Conservation (phyloP, 148 eudicot species). For the Cornus suecica region DNA sequence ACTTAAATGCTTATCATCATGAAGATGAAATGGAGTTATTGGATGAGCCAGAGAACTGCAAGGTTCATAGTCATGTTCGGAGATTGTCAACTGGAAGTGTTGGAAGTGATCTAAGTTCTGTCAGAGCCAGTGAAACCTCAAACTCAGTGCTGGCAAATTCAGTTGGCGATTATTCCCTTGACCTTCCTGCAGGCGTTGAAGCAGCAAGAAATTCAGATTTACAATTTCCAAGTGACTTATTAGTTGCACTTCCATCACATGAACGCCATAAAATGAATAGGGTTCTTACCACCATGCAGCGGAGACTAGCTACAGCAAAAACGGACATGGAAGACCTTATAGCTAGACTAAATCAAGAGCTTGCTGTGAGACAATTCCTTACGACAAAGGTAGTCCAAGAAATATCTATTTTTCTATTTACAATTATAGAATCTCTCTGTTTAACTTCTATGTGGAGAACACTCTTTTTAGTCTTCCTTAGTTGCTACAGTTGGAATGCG, state of each 20-base stretch:
- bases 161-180: slow-evolving; percentile 32
- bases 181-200: slow-evolving; percentile 39
- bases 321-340: slow-evolving; percentile 93
- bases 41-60: slow-evolving; percentile 32
- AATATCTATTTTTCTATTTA: not conserved
- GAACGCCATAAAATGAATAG: slow-evolving; percentile 69
- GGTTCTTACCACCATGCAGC: slow-evolving; percentile 62
- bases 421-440: not conserved
- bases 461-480: not conserved
- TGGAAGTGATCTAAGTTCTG: slow-evolving; percentile 54
- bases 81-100: slow-evolving; percentile 50
- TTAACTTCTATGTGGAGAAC: not conserved
- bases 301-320: slow-evolving; percentile 68
- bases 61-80: slow-evolving; percentile 23
- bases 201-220: slow-evolving; percentile 32
- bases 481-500: not conserved
- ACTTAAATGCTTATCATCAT: slow-evolving; percentile 24
- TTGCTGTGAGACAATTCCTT: slow-evolving; percentile 81
- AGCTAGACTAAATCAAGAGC: slow-evolving; percentile 82
- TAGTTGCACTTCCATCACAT: slow-evolving; percentile 64
- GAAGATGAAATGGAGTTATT: slow-evolving; percentile 33
- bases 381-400: slow-evolving; percentile 58
- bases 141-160: slow-evolving; percentile 29
- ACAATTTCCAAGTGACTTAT: slow-evolving; percentile 43
- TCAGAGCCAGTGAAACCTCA: slow-evolving; percentile 40